Base-by-base conservation (phyloP, 2,329 filamentous ascomycete species). In the Hirsutella minnesotensis region DNA sequence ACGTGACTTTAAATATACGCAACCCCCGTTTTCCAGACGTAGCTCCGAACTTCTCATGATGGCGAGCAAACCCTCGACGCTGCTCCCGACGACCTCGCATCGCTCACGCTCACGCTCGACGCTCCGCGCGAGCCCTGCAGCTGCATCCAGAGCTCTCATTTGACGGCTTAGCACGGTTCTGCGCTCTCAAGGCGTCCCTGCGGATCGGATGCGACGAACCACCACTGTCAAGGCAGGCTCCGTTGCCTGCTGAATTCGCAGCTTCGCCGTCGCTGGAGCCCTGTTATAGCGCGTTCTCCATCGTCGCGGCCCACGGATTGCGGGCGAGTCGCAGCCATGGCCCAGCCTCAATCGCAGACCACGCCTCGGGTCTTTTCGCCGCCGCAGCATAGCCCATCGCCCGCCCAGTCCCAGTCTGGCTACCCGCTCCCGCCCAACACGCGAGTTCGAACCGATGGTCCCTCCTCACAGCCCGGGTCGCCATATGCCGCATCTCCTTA, bases 351-450 rank as follows among this genome's bases (percentile, higher is more conserved):
- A 50, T 63, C 67, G 18, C 60, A 63, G 60, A 58, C 61, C 51
- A 65, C 72, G 41, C 69, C 72, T 44, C 70, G 72, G 50, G 65
- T 70, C 42, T 85, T 77, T 61, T 81, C 79, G 47, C 78, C 78
- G 51, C 72, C 75, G 24, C 79, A 76, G 44, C 72, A 72, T 39
- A 71, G 73, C 30, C 72, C 79, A 20, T 81, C 81, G 20, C 79
- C 81, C 37, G 73, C 68, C 40, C 66, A 72, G 19, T 68, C 72
- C 27, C 72, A 75, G 49, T 64, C 70, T 15, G 64, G 62, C 41
- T 82, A 63, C 53, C 56, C 61, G 46, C 75, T 81, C 39, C 83
- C 83, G 39, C 80, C 85, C 15, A 77, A 75, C 46, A 90, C 92
- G 66, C 76, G 84, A 54, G 52, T 57, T 22, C 55, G 59, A 47